These are phyloP conservation scores for Casuarina equisetifolia DNA, from an alignment of 306 rosid species.

Conservation along the genomic window DNA sequence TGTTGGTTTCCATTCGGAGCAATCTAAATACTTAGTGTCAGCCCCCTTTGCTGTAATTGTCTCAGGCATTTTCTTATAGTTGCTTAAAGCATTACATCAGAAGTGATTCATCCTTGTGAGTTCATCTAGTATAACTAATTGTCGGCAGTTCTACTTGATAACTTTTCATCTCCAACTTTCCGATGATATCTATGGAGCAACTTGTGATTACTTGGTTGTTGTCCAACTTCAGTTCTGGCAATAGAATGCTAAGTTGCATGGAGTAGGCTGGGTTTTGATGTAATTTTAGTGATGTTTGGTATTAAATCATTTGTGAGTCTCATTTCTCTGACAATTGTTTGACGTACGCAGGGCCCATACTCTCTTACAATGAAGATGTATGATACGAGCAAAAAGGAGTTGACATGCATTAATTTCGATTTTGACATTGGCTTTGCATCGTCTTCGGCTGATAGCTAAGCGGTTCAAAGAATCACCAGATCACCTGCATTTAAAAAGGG, in stretches of 20 bases:
- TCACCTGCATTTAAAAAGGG: constrained; percentile 25
- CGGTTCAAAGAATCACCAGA: constrained; percentile 10
- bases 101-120: neutral
- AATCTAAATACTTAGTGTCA: neutral
- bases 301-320: constrained; percentile 4
- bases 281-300: neutral
- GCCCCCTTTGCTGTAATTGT: neutral
- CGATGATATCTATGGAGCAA: neutral
- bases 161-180: neutral
- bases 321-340: constrained; percentile 28
- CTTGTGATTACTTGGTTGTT: neutral
- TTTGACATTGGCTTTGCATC: constrained; percentile 67
- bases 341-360: constrained; percentile 66
- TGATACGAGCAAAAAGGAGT: constrained; percentile 50
- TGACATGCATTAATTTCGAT: constrained; percentile 68
- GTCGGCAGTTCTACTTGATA: neutral
- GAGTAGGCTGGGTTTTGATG: neutral
- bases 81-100: neutral
- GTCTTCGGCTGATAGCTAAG: constrained; percentile 67
- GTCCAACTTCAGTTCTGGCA: neutral
- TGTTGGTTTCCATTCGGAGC: neutral
- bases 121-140: neutral
- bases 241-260: neutral
- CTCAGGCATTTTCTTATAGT: neutral
- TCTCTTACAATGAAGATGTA: constrained; percentile 64